Evolutionary conservation across 2,329 filamentous ascomycete genomes (phyloP), one percentile per base, ranked within the genome.

Genomic region (Talaromyces sp.): DNA sequence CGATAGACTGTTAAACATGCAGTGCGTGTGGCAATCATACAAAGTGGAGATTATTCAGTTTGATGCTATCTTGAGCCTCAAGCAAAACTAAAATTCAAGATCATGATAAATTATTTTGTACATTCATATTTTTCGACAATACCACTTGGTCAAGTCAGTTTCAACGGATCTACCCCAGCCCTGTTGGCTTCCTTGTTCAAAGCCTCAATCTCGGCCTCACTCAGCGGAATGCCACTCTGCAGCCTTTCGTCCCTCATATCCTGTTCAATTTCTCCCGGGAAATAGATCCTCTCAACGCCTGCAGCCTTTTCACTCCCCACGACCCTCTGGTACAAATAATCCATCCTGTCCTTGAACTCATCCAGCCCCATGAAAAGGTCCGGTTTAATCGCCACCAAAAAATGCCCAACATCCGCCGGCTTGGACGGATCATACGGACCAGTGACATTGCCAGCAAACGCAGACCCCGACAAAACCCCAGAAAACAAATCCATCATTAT

Each of bases 401-500:
- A 91, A 70, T 92, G 90, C 0, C 90, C 89, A 0, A 92, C 89
- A 67, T 92, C 86, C 0, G 88, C 86, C 1, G 85, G 81, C 62
- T 81, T 84, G 0, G 84, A 87, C 2, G 88, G 82, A 69, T 92
- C 89, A 71, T 95, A 95, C 0, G 91, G 91, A 19, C 85, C 85
- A 0, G 87, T 89, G 19, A 95, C 91, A 68, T 89, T 81, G 0
- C 90, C 90, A 0, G 89, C 91, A 74, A 91, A 95, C 0, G 90
- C 90, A 33, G 87, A 88, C 0, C 90, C 91, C 0, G 89, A 91
- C 0, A 95, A 67, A n/a, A 80, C 78, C 1, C 90, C 91, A 0
- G 89, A 92, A 70, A 95, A 93, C 2, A 96, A 88, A 70, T 95
- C 90, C 91, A 95, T 95, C 89, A 92, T 93, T 60, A 95, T 85